These are phyloP conservation scores for Xeromyces bisporus DNA, from an alignment of 495 filamentous ascomycete species.

Conservation along the genomic window DNA sequence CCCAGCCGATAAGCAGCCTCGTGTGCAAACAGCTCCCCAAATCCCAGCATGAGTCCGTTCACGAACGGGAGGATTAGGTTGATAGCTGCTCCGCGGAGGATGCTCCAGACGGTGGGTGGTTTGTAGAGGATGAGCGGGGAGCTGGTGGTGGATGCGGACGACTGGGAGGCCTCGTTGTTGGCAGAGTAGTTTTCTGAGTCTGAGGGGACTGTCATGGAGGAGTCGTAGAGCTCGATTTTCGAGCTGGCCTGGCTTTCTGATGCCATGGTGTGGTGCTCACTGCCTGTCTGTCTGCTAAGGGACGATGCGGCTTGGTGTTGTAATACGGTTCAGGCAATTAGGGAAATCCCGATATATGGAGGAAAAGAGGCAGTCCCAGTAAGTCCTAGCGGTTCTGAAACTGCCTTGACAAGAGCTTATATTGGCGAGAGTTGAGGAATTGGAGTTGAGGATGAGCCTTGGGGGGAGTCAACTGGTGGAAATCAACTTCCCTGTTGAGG, in stretches of 20 bases:
- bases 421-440: too few relatives aligned
- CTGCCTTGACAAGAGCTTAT: too few relatives aligned
- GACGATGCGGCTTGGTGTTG: constrained; percentile 4
- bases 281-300: too few relatives aligned
- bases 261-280: constrained; percentile 32
- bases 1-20: constrained; percentile 84
- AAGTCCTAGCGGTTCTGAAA: too few relatives aligned
- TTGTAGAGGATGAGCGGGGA: constrained; percentile 77
- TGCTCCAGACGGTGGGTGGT: constrained; percentile 67
- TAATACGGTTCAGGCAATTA: constrained; percentile 4
- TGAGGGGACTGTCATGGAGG: constrained; percentile 67
- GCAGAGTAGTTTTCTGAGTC: constrained; percentile 82
- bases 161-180: constrained; percentile 42
- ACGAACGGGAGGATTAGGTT: constrained; percentile 90
- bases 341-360: not conserved
- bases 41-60: constrained; percentile 96
- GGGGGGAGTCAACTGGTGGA: too few relatives aligned
- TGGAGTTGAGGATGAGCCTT: too few relatives aligned
- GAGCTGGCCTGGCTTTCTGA: constrained; percentile 27
- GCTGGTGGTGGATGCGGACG: constrained; percentile 46
- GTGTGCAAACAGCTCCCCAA: constrained; percentile 91
- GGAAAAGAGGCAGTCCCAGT: too few relatives aligned
- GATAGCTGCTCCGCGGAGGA: constrained; percentile 80
- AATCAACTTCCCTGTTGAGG: too few relatives aligned
- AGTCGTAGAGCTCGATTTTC: constrained; percentile 52